phyloP scores from a whole-genome alignment of 2,329 filamentous ascomycete genomes.

The Trichoderma endophyticum region DNA sequence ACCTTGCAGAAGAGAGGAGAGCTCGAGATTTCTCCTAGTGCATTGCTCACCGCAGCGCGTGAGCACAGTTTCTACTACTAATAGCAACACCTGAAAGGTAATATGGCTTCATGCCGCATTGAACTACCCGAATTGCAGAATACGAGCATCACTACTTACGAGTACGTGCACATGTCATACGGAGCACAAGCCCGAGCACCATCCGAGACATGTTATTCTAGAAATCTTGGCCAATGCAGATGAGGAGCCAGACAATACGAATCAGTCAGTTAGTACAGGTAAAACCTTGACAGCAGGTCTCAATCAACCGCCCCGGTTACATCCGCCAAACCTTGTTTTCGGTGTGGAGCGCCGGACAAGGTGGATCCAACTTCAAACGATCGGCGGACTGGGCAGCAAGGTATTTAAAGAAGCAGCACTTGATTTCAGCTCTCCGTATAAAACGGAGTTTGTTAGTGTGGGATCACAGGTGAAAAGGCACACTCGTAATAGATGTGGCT shows the following conservation, averaged over 20 bases:
- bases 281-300: not conserved
- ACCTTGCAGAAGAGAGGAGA: conserved; percentile 1
- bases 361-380: conserved; percentile 1
- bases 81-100: not conserved
- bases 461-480: too few relatives aligned
- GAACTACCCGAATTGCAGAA: not conserved
- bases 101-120: not conserved
- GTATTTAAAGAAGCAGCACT: not conserved
- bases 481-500: not conserved
- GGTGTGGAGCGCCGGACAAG: conserved; percentile 6
- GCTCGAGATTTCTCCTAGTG: not conserved
- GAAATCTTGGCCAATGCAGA: not conserved
- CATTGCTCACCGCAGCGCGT: not conserved
- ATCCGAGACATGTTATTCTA: not conserved
- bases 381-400: conserved; percentile 1
- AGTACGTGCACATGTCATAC: not conserved
- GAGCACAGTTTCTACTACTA: not conserved
- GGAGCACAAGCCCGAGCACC: not conserved
- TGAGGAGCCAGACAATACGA: not conserved
- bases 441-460: not conserved
- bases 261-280: not conserved
- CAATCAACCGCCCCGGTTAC: conserved; percentile 9
- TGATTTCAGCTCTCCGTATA: not conserved
- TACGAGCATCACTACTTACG: not conserved
- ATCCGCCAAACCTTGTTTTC: conserved; percentile 1